Base-by-base conservation (phyloP, 345 rosid species). In the Brassica cretica region DNA sequence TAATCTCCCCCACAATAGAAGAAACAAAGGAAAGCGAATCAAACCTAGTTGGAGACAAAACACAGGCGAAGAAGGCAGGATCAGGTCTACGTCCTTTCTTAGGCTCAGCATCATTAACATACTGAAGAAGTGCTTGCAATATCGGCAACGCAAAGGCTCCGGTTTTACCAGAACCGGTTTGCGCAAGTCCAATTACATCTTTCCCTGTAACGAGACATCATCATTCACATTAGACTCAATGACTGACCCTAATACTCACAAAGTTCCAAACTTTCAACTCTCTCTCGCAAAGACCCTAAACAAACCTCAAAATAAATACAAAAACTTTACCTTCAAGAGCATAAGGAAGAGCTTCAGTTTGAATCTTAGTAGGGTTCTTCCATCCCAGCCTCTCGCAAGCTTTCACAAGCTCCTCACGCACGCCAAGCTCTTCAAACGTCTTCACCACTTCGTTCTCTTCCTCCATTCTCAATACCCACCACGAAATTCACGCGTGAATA, bases 61-160 rank as follows among this genome's bases (percentile, higher is more conserved):
- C 97, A 41, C 92, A 90, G 51, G 96, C 96, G 21, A 95, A 95
- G 82, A 95, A 93, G 0, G 89, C 91, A 58, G 90, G 97, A 0
- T 87, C 88, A 12, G 92, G 81, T 66, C 84, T 86, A 63, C 84
- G 86, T 3, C 82, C 83, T 79, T 84, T 84, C 49, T 79, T 85
- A 32, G 80, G 75, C 16, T 90, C 88, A 46, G 78, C 41, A 55
- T 82, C 75, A 70, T 69, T 33, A 46, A 78, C 84, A 76, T 84
- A 77, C 29, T 91, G 88, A 5, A 93, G 80, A 30, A 93, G 94
- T 0, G 96, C 89, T 74, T 91, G 94, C 29, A 95, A 64, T 64
- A 93, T 93, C 3, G 99, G 99, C 61, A 93, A 85, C 2, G 97
- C 99, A 71, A 96, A 95, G 0, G 99, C 99, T 76, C 97, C 99